Evolutionary conservation across 2,329 filamentous ascomycete genomes (phyloP), one percentile per base, ranked within the genome.

Genomic region (Sporothrix sp.): DNA sequence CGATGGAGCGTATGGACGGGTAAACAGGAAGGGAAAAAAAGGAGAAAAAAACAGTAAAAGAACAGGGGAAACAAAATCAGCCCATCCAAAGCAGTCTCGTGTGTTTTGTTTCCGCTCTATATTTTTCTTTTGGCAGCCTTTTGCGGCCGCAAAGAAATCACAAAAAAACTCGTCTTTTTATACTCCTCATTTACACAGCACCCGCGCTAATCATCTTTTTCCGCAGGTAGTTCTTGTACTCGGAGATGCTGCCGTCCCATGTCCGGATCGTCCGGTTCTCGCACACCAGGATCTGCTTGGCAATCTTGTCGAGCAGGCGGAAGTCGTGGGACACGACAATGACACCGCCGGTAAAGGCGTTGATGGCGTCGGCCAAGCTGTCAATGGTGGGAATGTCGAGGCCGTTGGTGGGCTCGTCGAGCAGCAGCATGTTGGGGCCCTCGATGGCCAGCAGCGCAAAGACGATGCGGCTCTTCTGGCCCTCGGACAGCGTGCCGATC

Each of bases 371-470:
- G 3, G 93, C 94, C 72, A 98, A 72, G 71, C 85, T 90, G 75
- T 98, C 93, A 64, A 98, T 98, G 49, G 93, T 97, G 27, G 93
- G 90, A 58, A 98, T 98, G 78, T 98, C 93, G 57, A 98, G 76
- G 79, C 93, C 93, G 82, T 98, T 98, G 67, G 93, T 98, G 68
- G 93, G 94, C 75, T 98, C 93, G 74, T 98, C 93, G 51, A 98
- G 81, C 60, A 98, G 71, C 61, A 98, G 72, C 93, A 98, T 98
- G 78, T 98, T 98, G 61, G 93, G 93, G 25, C 82, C 74, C 62
- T 98, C 93, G 59, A 98, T 96, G 58, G 93, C 93, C 58, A 98
- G 75, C 60, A 98, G 76, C 36, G 93, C 93, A 66, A 98, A 98
- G 37, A 98, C 93, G 64, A 98, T 96, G 79, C 94, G 86, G 64